Percentiles rank a stretch among this genome's conserved stretches.
These are phyloP conservation scores for Cutaneotrichosporon mucoides DNA, from an alignment of 1,284 basidiomycete genomes.

Conservation along the genomic window DNA sequence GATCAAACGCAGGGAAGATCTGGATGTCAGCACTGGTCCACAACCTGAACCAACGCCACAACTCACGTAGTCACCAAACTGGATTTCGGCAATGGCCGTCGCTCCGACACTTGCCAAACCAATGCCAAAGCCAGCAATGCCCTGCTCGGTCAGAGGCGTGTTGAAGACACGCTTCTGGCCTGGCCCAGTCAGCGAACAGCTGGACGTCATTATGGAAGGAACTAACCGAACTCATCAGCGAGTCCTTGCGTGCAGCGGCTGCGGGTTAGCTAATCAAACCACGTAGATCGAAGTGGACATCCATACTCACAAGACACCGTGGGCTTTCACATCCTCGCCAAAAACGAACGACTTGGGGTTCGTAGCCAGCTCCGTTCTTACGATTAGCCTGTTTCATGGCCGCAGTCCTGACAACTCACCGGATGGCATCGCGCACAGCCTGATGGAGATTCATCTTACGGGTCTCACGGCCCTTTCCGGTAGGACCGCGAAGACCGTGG, in stretches of 20 bases:
- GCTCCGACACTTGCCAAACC: conserved; percentile 89
- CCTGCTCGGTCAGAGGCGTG: conserved; percentile 88
- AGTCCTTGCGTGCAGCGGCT: conserved; percentile 61
- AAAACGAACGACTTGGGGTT: conserved; percentile 85
- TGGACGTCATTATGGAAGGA: too few relatives aligned
- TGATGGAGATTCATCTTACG: conserved; percentile 89
- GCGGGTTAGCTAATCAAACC: not conserved
- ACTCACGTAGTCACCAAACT: conserved; percentile 51
- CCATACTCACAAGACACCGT: conserved; percentile 82
- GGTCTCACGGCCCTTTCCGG: conserved; percentile 70
- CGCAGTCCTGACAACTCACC: conserved; percentile 52
- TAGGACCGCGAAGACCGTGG: conserved; percentile 51
- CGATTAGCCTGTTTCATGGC: not conserved
- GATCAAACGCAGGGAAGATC: conserved; percentile 87
- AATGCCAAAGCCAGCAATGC: conserved; percentile 91
- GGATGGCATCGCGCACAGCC: conserved; percentile 80
- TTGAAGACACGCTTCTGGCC: conserved; percentile 92
- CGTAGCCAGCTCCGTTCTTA: conserved; percentile 71
- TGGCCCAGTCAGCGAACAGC: conserved; percentile 36
- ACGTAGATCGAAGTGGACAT: too few relatives aligned
- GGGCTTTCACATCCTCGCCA: conserved; percentile 87
- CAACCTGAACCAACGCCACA: too few relatives aligned
- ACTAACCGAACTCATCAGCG: conserved; percentile 80
- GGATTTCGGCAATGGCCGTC: conserved; percentile 91
- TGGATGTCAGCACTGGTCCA: conserved; percentile 34